Percentiles rank a stretch among this genome's conserved stretches.
Evolutionary conservation across 1,284 basidiomycete species (phyloP).

Genomic region (Chiua sp.): DNA sequence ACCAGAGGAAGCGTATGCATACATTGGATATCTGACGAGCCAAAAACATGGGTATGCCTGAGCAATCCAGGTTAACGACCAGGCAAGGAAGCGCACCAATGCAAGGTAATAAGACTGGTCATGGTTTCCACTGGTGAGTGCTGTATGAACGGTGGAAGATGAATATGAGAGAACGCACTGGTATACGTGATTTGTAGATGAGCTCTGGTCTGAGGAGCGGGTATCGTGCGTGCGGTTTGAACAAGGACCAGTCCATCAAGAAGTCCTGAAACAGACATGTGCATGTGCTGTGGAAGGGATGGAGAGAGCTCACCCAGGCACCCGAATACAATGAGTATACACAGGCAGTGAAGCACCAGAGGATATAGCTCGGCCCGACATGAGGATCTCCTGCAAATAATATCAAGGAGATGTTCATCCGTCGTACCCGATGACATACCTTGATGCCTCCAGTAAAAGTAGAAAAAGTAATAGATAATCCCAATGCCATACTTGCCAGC

Average conservation of each 20-base stretch:
- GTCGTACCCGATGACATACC: conserved; percentile 47
- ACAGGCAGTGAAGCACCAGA: conserved; percentile 70
- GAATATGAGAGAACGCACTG: conserved; percentile 47
- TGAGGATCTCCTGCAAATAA: conserved; percentile 29
- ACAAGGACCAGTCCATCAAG: conserved; percentile 83
- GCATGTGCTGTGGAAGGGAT: neutral
- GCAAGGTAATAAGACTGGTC: conserved; percentile 76
- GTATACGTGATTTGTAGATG: conserved; percentile 65
- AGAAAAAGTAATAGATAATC: conserved; percentile 68
- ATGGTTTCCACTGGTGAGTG: neutral
- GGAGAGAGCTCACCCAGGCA: conserved; percentile 67
- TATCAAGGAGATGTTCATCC: neutral
- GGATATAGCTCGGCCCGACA: conserved; percentile 56
- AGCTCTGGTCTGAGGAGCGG: conserved; percentile 77
- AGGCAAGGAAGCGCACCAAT: conserved; percentile 48
- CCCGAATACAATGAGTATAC: conserved; percentile 75
- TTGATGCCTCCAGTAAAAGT: conserved; percentile 74
- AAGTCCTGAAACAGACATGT: conserved; percentile 57
- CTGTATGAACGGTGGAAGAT: too few relatives aligned
- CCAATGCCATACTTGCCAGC: conserved; percentile 81
- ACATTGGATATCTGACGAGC: conserved; percentile 67
- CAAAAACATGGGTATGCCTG: neutral
- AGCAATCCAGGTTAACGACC: neutral
- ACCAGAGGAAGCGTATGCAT: conserved; percentile 81
- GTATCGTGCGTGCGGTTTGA: conserved; percentile 61